A percentile compares a stretch with the other conserved stretches of the same genome.
phyloP scores from a whole-genome alignment of 2,329 filamentous ascomycete genomes.

The Trichoderma sp. region DNA sequence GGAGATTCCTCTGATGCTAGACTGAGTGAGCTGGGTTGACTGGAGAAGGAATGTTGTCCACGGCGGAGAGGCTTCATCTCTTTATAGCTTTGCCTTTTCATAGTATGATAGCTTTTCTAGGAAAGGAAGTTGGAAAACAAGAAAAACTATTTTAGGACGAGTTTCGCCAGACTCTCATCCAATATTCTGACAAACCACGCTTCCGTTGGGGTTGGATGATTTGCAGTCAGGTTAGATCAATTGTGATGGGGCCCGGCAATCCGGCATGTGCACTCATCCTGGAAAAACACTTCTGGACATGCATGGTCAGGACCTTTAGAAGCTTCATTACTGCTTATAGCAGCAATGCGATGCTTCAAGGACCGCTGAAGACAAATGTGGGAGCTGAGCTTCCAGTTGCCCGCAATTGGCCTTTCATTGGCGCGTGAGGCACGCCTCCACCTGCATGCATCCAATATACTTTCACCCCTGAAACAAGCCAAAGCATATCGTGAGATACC shows the following conservation, averaged over 20 bases:
- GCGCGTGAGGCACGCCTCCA: not conserved
- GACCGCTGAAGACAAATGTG: not conserved
- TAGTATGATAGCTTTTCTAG: not conserved
- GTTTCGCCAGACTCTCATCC: not conserved
- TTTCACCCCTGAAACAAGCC: conserved; percentile 8
- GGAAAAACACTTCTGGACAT: not conserved
- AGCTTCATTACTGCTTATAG: not conserved
- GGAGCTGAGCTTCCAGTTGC: not conserved
- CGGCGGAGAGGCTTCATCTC: not conserved
- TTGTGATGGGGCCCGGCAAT: conserved; percentile 10
- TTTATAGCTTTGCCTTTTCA: conserved; percentile 2
- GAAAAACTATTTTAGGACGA: not conserved
- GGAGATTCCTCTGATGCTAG: not conserved
- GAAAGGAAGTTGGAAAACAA: conserved; percentile 4
- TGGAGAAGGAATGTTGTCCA: not conserved
- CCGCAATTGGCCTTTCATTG: not conserved
- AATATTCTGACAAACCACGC: not conserved
- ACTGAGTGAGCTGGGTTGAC: conserved; percentile 4
- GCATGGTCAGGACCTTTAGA: not conserved
- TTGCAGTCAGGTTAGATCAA: not conserved
- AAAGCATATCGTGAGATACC: not conserved
- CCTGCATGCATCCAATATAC: not conserved
- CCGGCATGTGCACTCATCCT: not conserved
- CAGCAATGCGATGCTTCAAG: not conserved
- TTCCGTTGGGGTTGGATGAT: not conserved